Percentiles rank a stretch among this genome's conserved stretches.
Evolutionary conservation across 106 monocot species (phyloP).

Genomic region (Agapanthus africanus): DNA sequence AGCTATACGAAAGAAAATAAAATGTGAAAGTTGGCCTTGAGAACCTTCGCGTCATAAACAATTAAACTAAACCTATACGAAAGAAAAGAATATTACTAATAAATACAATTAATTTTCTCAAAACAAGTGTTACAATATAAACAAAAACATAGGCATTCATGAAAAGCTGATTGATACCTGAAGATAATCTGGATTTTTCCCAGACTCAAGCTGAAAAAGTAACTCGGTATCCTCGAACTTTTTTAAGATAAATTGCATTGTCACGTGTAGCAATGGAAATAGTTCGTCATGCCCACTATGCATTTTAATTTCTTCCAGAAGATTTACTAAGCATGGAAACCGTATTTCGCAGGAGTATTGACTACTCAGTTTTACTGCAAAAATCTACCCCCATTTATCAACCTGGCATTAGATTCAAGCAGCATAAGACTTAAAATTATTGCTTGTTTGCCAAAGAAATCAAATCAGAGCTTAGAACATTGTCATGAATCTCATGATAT

Average conservation of each 20-base stretch:
- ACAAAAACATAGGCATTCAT: not conserved
- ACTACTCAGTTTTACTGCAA: conserved; percentile 49
- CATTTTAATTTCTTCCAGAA: conserved; percentile 47
- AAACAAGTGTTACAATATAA: too few species aligned
- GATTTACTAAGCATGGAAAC: conserved; percentile 62
- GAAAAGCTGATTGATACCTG: conserved; percentile 47
- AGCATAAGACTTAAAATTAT: not conserved
- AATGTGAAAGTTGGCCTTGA: not conserved
- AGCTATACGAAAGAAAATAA: not conserved
- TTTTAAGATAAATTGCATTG: conserved; percentile 48
- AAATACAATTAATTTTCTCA: not conserved
- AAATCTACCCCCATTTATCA: conserved; percentile 75
- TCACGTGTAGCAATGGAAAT: conserved; percentile 27
- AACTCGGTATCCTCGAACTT: conserved; percentile 65
- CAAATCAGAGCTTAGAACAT: not conserved
- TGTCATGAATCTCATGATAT: too few species aligned
- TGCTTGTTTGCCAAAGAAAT: not conserved
- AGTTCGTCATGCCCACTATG: conserved; percentile 20
- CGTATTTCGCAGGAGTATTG: conserved; percentile 76
- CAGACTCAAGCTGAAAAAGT: conserved; percentile 64
- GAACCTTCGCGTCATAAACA: too few species aligned
- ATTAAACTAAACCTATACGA: not conserved
- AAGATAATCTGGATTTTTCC: conserved; percentile 26
- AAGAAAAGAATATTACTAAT: not conserved
- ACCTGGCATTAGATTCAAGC: conserved; percentile 18